A percentile compares a stretch with the other conserved stretches of the same genome.
Conservation (phyloP, 2,329 filamentous ascomycete genomes). For the Penicillium occitanis region DNA sequence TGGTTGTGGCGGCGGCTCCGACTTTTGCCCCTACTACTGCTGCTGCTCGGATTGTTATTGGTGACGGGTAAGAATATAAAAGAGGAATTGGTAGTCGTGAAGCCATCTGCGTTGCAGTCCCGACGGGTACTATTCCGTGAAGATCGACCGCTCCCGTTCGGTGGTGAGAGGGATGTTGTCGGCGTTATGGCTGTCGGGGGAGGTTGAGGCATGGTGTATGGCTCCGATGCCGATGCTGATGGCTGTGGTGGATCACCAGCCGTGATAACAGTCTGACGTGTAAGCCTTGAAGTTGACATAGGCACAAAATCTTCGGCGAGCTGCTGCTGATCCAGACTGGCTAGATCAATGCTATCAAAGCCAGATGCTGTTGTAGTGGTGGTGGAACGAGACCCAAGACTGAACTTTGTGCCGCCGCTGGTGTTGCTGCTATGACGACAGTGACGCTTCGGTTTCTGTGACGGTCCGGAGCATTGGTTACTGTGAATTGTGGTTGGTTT, state of each 20-base stretch:
- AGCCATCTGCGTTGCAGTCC: slow-evolving; percentile 4
- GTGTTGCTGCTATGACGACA: slow-evolving; percentile 1
- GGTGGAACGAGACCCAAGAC: neutral
- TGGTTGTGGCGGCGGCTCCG: neutral
- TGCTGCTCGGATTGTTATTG: neutral
- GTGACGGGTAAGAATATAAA: slow-evolving; percentile 6
- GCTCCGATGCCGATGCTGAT: neutral
- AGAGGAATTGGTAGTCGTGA: slow-evolving; percentile 7
- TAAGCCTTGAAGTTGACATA: neutral
- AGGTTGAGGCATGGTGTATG: neutral
- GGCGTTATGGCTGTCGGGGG: neutral
- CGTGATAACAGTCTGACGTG: slow-evolving; percentile 18
- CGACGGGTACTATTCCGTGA: slow-evolving; percentile 4
- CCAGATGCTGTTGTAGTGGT: neutral
- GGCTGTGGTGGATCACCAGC: slow-evolving; percentile 9
- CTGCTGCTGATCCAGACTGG: neutral
- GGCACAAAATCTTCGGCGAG: slow-evolving; percentile 5
- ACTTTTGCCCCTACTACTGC: neutral
- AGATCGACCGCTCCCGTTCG: slow-evolving; percentile 6
- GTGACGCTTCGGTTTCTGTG: neutral
- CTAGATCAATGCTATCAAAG: slow-evolving; percentile 7
- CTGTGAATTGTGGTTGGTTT: neutral
- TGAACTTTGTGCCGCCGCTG: slow-evolving; percentile 7
- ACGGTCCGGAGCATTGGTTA: neutral
- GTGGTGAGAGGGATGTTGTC: neutral